phyloP scores from a whole-genome alignment of 176 grass and related monocot genomes.

The Juncus effusus region DNA sequence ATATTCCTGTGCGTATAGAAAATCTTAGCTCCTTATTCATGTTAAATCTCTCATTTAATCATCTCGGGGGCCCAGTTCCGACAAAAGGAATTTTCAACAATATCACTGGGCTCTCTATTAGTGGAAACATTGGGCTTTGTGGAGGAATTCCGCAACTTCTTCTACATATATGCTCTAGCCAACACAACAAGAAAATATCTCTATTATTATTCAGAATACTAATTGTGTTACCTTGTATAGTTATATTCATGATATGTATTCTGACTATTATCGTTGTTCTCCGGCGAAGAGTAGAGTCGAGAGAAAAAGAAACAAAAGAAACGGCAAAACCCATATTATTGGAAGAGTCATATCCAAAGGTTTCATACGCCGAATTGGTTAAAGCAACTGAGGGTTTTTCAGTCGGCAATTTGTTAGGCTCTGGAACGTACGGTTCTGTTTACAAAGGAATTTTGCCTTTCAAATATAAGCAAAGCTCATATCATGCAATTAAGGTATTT shows the following conservation, averaged over 20 bases:
- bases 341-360: constrained; percentile 22
- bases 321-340: background rate
- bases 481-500: constrained; percentile 46
- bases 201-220: constrained; percentile 21
- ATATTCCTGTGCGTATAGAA: constrained; percentile 20
- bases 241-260: constrained; percentile 22
- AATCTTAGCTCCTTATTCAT: constrained; percentile 9
- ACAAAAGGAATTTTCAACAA: constrained; percentile 19
- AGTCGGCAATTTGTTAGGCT: constrained; percentile 36
- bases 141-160: constrained; percentile 21
- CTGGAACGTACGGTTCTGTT: constrained; percentile 39
- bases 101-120: background rate
- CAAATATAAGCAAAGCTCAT: background rate
- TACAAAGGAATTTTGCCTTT: constrained; percentile 37
- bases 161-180: constrained; percentile 14
- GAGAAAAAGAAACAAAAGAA: background rate
- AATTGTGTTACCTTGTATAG: background rate
- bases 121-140: constrained; percentile 24
- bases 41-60: constrained; percentile 43
- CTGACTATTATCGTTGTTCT: background rate
- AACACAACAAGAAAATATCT: constrained; percentile 10
- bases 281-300: background rate
- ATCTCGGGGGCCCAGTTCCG: constrained; percentile 35
- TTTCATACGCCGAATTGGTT: constrained; percentile 42
- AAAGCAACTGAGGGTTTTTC: constrained; percentile 46